A percentile compares a stretch with the other conserved stretches of the same genome.
Evolutionary conservation across 148 eudicot species (phyloP).

Genomic region (Tetragonia tetragonoides): DNA sequence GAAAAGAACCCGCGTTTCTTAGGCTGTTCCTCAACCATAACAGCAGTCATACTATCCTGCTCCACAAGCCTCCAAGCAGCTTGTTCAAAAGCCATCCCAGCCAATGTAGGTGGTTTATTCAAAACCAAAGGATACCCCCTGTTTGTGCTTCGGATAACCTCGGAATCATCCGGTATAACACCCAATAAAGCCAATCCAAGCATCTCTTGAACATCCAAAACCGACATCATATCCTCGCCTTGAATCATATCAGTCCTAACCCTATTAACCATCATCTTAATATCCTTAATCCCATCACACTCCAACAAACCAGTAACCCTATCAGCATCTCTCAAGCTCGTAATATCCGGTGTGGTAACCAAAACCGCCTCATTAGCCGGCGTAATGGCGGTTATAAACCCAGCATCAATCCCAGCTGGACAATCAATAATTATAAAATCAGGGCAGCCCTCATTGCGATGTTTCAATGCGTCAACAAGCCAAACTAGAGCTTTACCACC

Average conservation of each 20-base stretch:
- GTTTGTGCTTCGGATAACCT: conserved; percentile 95
- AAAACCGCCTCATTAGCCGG: conserved; percentile 94
- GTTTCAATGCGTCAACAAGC: conserved; percentile 89
- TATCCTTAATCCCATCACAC: conserved; percentile 94
- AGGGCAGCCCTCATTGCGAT: conserved; percentile 63
- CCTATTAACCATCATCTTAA: conserved; percentile 94
- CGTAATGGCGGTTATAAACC: conserved; percentile 89
- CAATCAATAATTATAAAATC: conserved; percentile 88
- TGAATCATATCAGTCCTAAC: conserved; percentile 88
- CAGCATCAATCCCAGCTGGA: conserved; percentile 96
- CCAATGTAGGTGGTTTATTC: conserved; percentile 89
- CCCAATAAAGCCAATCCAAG: conserved; percentile 86
- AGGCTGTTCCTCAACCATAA: conserved; percentile 95
- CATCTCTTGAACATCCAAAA: conserved; percentile 97
- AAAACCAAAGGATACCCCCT: conserved; percentile 89
- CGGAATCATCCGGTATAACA: conserved; percentile 88
- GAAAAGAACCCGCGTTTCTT: conserved; percentile 92
- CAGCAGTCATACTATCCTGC: conserved; percentile 97
- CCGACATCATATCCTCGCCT: conserved; percentile 99
- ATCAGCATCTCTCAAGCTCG: conserved; percentile 80
- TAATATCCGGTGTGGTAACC: conserved; percentile 93
- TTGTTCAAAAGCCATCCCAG: conserved; percentile 96
- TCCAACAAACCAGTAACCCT: conserved; percentile 92
- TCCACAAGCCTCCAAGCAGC: conserved; percentile 98
- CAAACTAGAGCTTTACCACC: conserved; percentile 85